Percentiles rank a stretch among this genome's conserved stretches.
Evolutionary conservation across 116 monocot genomes (phyloP).

Genomic region (Posidonia oceanica): DNA sequence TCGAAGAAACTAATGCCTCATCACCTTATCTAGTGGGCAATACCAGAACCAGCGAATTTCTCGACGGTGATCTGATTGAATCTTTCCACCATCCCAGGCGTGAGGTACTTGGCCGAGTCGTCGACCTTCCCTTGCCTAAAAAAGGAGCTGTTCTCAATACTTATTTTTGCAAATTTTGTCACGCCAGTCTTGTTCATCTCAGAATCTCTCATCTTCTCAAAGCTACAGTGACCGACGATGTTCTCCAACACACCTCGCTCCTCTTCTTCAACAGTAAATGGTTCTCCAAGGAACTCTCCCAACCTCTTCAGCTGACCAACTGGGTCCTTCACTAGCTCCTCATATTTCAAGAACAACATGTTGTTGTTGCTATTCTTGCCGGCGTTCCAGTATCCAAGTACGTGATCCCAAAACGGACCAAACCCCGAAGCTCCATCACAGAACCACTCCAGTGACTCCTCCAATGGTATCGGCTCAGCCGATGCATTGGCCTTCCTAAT

Average conservation of each 20-base stretch:
- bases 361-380: background rate
- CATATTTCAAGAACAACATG: constrained; percentile 8
- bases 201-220: background rate
- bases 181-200: background rate
- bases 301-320: background rate
- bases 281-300: background rate
- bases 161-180: background rate
- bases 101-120: background rate
- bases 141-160: background rate
- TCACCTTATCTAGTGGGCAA: background rate
- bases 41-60: background rate
- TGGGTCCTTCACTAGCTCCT: background rate
- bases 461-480: background rate
- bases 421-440: background rate
- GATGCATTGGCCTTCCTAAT: background rate
- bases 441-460: background rate
- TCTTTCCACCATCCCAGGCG: background rate
- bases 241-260: constrained; percentile 3
- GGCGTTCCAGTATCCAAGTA: constrained; percentile 1
- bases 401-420: constrained; percentile 7
- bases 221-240: background rate
- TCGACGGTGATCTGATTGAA: background rate
- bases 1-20: too few relatives aligned
- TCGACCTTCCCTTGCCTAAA: constrained; percentile 4
- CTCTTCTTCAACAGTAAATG: constrained; percentile 4